Evolutionary conservation across 352 stramenopile species (phyloP), one percentile per base, ranked within the genome.

Genomic region (Phytophthora megakarya): DNA sequence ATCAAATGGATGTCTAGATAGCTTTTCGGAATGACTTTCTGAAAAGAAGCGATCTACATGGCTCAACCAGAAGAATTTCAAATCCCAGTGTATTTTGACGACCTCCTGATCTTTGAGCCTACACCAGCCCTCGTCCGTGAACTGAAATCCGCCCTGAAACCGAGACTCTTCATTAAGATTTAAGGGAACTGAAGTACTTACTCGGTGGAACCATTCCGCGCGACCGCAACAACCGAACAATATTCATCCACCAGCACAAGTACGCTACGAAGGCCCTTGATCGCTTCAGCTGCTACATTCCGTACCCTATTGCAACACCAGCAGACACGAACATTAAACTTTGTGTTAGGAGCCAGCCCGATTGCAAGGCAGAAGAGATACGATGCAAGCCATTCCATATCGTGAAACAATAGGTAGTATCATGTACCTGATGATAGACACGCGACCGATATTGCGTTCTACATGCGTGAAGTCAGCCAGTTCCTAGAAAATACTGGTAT

Each of bases 1-100:
- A 70, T 16, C 63, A 76, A 32, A 69, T 70, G 39, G 68, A 76
- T 70, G 46, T 72, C 5, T 67, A 76, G 18, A 76, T 58, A 32
- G 59, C 35, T 49, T 5, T 32, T 5, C 9, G 5, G 26, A 32
- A 10, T 32, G 26, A 9, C 9, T 32, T 32, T 9, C 26, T 32
- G 26, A 32, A 32, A 9, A 32, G 26, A 32, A 32, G 9, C n/a
- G n/a, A 32, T 32, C 26, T 32, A 32, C 5, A 9, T 32, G 26
- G 26, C 9, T 32, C 26, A 32, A 9, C 5, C 26, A 9, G 26
- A 32, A 32, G 26, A 9, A 10, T 32, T 9, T 9, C 26, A 32
- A 32, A 10, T 32, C 26, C 26, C 44, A 22, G 19, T 38, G 22
- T 46, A 60, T 7, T 38, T 44, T 9, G 51, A 56, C 8, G 48